Evolutionary conservation across 805 yeast genomes (phyloP).

Genomic region (Barnettozyma vustinii): DNA sequence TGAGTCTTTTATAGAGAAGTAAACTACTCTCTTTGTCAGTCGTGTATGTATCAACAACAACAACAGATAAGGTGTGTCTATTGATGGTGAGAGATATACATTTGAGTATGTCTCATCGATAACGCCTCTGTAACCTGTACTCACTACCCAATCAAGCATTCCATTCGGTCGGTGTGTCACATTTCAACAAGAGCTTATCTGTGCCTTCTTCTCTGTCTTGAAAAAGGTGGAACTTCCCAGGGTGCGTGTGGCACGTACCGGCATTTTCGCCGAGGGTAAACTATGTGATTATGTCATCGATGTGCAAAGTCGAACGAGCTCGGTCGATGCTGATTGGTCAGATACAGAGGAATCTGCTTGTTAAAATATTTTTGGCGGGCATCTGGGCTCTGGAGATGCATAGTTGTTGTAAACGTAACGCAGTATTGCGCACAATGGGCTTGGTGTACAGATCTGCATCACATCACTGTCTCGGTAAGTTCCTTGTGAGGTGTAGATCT

Average conservation of each 20-base stretch:
- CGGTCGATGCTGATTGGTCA: neutral
- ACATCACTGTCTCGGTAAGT: neutral
- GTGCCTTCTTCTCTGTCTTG: neutral
- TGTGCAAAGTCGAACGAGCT: neutral
- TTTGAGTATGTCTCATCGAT: neutral
- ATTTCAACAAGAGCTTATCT: neutral
- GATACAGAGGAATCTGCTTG: no score
- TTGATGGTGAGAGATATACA: neutral
- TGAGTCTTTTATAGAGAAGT: neutral
- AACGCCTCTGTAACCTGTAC: no score
- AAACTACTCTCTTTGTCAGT: neutral
- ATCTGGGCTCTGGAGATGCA: no score
- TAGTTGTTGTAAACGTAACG: no score
- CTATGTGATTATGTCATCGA: neutral
- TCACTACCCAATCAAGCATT: neutral
- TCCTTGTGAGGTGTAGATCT: neutral
- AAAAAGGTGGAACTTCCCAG: neutral
- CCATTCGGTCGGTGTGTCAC: neutral
- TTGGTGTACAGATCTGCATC: no score
- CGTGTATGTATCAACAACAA: no score
- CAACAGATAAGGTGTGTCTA: neutral
- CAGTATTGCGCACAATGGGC: no score
- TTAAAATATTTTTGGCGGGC: no score
- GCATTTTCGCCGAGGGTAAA: neutral
- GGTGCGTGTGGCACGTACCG: neutral